These are phyloP conservation scores for Colletotrichum godetiae DNA, from an alignment of 2,329 filamentous ascomycete species.

Conservation along the genomic window DNA sequence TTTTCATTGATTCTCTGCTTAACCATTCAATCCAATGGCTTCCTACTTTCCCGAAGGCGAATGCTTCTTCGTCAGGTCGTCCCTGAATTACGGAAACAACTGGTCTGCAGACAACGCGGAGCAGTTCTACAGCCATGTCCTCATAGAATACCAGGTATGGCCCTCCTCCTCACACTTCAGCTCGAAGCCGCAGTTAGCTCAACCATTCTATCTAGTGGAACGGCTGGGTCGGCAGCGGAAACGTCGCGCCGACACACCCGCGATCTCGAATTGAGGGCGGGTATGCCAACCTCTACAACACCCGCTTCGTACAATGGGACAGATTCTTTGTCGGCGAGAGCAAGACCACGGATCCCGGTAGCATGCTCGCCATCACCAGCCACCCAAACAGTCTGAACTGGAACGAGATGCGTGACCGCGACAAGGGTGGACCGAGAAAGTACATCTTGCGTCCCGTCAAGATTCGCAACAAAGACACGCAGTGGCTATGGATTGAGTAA, in stretches of 20 bases:
- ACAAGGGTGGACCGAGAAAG: neutral
- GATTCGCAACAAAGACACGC: neutral
- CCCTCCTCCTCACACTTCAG: too few relatives aligned
- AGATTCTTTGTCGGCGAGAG: neutral
- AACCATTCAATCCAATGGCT: neutral
- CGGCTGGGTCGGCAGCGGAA: neutral
- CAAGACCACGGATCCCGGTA: neutral
- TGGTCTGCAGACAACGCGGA: neutral
- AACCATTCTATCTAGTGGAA: neutral
- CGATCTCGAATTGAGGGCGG: too few relatives aligned
- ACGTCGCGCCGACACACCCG: too few relatives aligned
- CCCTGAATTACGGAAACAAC: neutral
- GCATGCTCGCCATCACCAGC: neutral
- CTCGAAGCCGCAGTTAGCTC: neutral
- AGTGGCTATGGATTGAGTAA: neutral
- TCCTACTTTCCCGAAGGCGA: neutral
- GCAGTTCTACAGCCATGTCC: neutral
- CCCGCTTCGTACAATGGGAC: neutral
- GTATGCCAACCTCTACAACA: neutral
- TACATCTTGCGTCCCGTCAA: neutral
- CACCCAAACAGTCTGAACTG: neutral
- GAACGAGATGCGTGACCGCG: neutral
- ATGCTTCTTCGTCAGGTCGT: neutral
- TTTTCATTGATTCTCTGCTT: too few relatives aligned
- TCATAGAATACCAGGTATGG: neutral